Conservation (phyloP, 1,284 basidiomycete species). For the Athelia psychrophila region DNA sequence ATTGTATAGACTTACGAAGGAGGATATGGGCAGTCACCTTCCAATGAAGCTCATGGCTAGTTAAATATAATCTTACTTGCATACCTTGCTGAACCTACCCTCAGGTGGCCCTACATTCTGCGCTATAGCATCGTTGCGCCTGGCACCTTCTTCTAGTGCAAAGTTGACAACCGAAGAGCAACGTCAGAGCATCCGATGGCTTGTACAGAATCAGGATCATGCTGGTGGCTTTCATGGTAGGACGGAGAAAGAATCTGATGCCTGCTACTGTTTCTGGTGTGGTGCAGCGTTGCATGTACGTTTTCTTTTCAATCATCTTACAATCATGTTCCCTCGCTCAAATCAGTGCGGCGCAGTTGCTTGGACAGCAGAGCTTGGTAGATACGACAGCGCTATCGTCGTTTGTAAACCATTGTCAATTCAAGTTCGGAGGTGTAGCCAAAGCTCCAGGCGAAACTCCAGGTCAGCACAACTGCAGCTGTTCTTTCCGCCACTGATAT, state of each 20-base stretch:
- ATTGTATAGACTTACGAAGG: conserved; percentile 82
- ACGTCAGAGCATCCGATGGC: conserved; percentile 68
- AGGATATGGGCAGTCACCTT: conserved; percentile 82
- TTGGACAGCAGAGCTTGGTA: conserved; percentile 55
- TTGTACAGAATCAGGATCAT: conserved; percentile 64
- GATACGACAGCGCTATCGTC: conserved; percentile 50
- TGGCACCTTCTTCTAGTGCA: conserved; percentile 38
- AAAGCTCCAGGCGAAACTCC: conserved; percentile 79
- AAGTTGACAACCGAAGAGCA: conserved; percentile 42
- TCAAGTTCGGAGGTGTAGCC: conserved; percentile 80
- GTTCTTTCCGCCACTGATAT: neutral
- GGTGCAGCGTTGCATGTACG: conserved; percentile 73
- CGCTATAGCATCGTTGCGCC: conserved; percentile 72
- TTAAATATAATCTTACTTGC: neutral
- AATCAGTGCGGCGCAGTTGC: too few species aligned
- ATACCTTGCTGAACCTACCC: neutral
- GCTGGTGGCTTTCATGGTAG: conserved; percentile 83
- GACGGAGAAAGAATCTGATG: conserved; percentile 83
- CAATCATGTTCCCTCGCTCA: conserved; percentile 1
- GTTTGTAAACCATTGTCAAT: conserved; percentile 78
- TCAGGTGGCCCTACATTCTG: conserved; percentile 94
- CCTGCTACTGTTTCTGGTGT: conserved; percentile 96
- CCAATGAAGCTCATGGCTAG: conserved; percentile 82
- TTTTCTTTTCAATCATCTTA: conserved; percentile 6
- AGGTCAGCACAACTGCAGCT: conserved; percentile 43